Base-by-base conservation (phyloP, 805 yeast genomes). In the Komagataella kurtzmanii region DNA sequence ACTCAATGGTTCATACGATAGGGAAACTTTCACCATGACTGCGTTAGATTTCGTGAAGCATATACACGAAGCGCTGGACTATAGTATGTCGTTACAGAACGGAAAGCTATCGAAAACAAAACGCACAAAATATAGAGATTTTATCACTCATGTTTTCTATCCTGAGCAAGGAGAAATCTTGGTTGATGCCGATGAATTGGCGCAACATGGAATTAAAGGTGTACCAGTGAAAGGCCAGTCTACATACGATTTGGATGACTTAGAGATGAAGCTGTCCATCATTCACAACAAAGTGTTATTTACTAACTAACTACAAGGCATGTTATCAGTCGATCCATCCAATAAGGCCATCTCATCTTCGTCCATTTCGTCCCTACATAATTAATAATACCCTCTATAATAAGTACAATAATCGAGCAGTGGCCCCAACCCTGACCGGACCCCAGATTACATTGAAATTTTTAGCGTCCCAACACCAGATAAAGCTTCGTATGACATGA, bases 1-100 rank as follows among this genome's bases (percentile, higher is more conserved):
- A 8, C 64, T 89, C 24, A 90, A 90, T 64, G 93, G 95, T 4
- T 68, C 77, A 40, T 66, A 67, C 49, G 97, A 90, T 61, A 71
- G 97, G 53, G 97, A 90, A 62, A 88, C 97, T 0, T 71, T 67
- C 50, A 84, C 85, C 0, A 71, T 86, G 72, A 66, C 70, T 30
- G 88, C 90, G 0, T 50, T 65, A 2, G 85, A 78, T 44, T 85
- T 80, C 59, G 68, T 87, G 3, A 63, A 70, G 18, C 73, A 80
- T 3, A 71, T 88, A 5, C 73, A 72, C 30, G 70, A 75, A 49
- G 80, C 85, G 56, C 73, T 83, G 10, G 58, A 63, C 4, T 82
- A 83, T 62, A 80, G 85, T 49, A 67, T 68, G 56, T 58, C 55
- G 45, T 57, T 51, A 30, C 50, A 48, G 46, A 48, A 48, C 12